Evolutionary conservation across 768 basidiomycete genomes (phyloP), one percentile per base, ranked within the genome.

Genomic region (Pleurotus salmoneostramineus): DNA sequence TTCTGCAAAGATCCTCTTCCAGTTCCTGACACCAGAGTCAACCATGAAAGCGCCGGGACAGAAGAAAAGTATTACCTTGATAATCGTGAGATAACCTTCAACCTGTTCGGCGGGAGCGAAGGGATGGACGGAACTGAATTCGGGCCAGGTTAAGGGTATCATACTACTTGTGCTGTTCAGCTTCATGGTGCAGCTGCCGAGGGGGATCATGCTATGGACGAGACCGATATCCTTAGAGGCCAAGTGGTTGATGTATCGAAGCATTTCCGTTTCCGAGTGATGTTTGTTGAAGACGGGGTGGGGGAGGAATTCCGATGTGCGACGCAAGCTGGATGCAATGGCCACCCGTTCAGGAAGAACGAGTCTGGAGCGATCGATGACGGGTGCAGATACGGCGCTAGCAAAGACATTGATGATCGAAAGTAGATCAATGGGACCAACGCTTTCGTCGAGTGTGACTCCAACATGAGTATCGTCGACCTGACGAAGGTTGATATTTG

Each of bases 241-340:
- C 50, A 99, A 83, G 64, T 94, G 89, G 74, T 93, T 85, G 66
- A 98, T 92, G 72, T 98, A 97, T 37, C 97, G 93, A 35, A 99
- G 78, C 91, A 99, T 95, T 74, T 98, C 95, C 0, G 97, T 99
- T 77, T 99, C 97, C 4, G 95, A 96, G 69, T 98, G 96, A 66
- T 98, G 90, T 56, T 88, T 85, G 78, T 98, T 98, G 78, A 96
- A 99, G 40, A 97, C 93, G 0, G 91, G 83, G 69, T 99, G 92
- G 0, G 84, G 81, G 8, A 99, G 80, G 73, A 85, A 91, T 43
- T 82, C 73, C 2, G 90, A 89, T 2, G 78, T 84, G 44, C 88
- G 87, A 48, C 69, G 77, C 52, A 90, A 75, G 33, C 66, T 61
- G 7, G 75, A 59, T n/a, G 88, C 87, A 50, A 93, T 79, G 8